Base-by-base conservation (phyloP, 1,139 yeast species). In the Yamadazyma atlantica region DNA sequence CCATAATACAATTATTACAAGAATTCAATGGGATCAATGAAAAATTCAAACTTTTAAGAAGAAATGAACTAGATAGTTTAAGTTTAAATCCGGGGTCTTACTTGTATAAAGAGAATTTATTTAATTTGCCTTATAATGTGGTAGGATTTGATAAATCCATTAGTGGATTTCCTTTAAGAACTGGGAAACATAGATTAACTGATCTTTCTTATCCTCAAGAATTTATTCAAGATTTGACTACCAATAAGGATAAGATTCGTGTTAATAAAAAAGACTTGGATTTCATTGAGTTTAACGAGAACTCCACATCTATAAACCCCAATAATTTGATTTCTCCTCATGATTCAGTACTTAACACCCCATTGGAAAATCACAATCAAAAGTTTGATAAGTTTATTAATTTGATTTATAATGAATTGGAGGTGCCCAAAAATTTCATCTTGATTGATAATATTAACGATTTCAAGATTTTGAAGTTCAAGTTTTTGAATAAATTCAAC, bases 101-200 rank as follows among this genome's bases (percentile, higher is more conserved):
- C 38, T 45, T 59, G 29, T 58, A 56, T 38, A 57, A 59, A 32
- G 62, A 60, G 36, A 62, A 64, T 40, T 46, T 66, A 25, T 60
- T 60, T 33, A 58, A 59, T 18, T 49, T 60, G 37, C 67, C 70
- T 4, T 69, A 70, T 47, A 69, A 70, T 48, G 74, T 70, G 5
- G 55, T 68, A 7, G 77, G 77, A 3, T 69, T 69, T 47, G 77
- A 71, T 51, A 54, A 66, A 34, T 58, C 67, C 27, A 46, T 69
- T 15, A 55, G 65, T 29, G 77, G 77, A 4, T 52, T 69, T 26
- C 77, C 76, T 1, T 49, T 71, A 33, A 51, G 64, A 31, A 48
- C 49, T 4, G 63, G 63, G 2, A 56, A 57, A 32, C 51, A 60
- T 39, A 35, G 44, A 29, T 32, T 41, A 9, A 41, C 38, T 11